These are phyloP conservation scores for Leishmania aethiopica DNA, from an alignment of 208 protist species.

Conservation along the genomic window DNA sequence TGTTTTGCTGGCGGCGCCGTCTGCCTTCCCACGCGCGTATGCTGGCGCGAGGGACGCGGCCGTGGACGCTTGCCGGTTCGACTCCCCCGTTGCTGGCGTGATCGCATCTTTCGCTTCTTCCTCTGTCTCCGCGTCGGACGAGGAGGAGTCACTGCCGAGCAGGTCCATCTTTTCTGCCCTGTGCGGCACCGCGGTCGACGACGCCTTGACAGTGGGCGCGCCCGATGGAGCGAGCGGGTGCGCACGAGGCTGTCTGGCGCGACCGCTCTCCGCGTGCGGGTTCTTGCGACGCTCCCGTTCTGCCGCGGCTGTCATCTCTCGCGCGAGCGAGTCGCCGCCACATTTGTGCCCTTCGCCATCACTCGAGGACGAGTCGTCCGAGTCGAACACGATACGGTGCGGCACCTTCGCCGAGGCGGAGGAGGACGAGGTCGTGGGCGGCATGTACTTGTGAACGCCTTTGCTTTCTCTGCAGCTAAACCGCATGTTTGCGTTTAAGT, in stretches of 20 bases:
- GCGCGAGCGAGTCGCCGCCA: constrained; percentile 32
- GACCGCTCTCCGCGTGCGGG: constrained; percentile 64
- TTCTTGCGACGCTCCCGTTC: constrained; percentile 57
- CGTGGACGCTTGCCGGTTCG: neutral
- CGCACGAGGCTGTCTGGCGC: constrained; percentile 41
- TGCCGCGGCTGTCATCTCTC: constrained; percentile 53
- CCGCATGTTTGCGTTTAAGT: neutral
- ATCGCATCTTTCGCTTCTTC: neutral
- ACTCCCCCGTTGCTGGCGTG: neutral
- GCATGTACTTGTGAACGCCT: neutral
- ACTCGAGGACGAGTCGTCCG: constrained; percentile 32
- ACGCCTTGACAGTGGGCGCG: neutral
- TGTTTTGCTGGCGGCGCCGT: neutral
- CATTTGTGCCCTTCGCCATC: constrained; percentile 18
- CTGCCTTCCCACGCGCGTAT: neutral
- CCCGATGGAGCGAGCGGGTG: constrained; percentile 24
- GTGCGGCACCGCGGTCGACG: constrained; percentile 1
- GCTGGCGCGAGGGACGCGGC: neutral
- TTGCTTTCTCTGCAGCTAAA: neutral
- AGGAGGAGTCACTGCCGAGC: constrained; percentile 35
- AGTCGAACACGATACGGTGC: constrained; percentile 34
- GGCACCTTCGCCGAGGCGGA: constrained; percentile 2
- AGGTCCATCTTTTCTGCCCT: constrained; percentile 36
- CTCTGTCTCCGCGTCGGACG: constrained; percentile 16
- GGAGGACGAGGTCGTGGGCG: neutral